Evolutionary conservation across 306 rosid genomes (phyloP), one percentile per base, ranked within the genome.

Genomic region (Pterocarpus santalinus): DNA sequence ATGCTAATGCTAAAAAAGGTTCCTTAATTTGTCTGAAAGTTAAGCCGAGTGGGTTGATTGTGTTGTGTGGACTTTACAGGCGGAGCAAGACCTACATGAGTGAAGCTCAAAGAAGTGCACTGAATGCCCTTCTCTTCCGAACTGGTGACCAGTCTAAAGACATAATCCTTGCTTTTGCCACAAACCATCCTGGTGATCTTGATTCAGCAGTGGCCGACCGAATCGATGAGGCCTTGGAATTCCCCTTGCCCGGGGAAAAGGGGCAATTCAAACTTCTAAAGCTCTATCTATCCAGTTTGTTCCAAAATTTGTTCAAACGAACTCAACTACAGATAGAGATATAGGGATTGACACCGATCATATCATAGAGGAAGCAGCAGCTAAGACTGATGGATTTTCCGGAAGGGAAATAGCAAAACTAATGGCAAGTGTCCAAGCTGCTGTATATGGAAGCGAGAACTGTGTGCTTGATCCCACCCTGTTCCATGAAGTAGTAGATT

Each of bases 91-190:
- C 97, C 80, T 96, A 93, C 36, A 96, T 93, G 99, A 92, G 98
- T 88, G 98, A 96, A 88, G 99, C 99, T 28, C 99, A 96, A 88
- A 92, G 99, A 90, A 96, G 99, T 85, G 98, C 98, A 22, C 92
- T 96, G 30, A 96, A 96, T 72, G 99, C 99, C 13, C 97, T 96
- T 67, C 98, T 96, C 63, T 96, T 92, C 85, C 98, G 98, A 41
- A 93, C 98, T 0, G 99, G 98, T 80, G 99, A 96, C 84, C 99
- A 93, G 80, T 96, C 99, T 46, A 96, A 96, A 79, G 99, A 96
- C 87, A 93, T 96, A 66, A 98, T 93, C 52, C 99, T 95, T 82
- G 99, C 97, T 72, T 94, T 95, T 0, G 99, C 99, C 56, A 95
- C 99, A 15, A 95, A 95, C 81, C 98, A 98, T 5, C 99, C 99